Base-by-base conservation (phyloP, 371 early-diverging fungal genomes). In the Catenaria anguillulae region DNA sequence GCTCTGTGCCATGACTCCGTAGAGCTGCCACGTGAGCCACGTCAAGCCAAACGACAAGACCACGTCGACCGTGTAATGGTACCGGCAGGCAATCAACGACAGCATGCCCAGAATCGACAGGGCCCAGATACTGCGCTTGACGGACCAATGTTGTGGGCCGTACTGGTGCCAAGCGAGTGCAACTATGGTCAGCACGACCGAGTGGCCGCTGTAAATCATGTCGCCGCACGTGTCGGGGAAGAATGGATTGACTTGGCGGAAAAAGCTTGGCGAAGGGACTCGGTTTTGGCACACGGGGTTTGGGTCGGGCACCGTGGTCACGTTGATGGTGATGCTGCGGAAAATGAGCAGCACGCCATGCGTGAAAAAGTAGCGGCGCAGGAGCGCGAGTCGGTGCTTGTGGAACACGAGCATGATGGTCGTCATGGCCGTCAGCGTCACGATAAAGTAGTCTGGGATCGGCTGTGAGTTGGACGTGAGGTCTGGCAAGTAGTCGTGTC, bases 381-480 rank as follows among this genome's bases (percentile, higher is more conserved):
- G 15, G 19, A 58, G 36, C 4, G 35, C 58, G 29, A 58, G 42
- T 15, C 58, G 58, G 42, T 58, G 58, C 36, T 58, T 36, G 42
- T 58, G 58, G 36, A 26, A 26, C 26, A 36, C 8, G 15, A 58
- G n/a, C 35, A 58, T n/a, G 24, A 33, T 12, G 29, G 31, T 29
- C 24, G 58, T 58, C 40, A 42, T 24, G 42, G 29, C 58, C 17
- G 40, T 42, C 29, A 33, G 34, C 24, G 58, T 40, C 19, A 35
- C 24, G 36, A 58, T 58, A 26, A 58, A 58, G 42, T 58, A 58
- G 42, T 58, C 58, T 34, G 58, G 58, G n/a, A 58, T 8, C 13
- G 8, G 29, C 43, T n/a, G 6, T 13, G 19, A 33, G 10, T 17
- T 5, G 10, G 17, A 40, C 33, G 8, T 42, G 24, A 58, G 10